Evolutionary conservation across 1,284 basidiomycete genomes (phyloP).

Genomic region (Marasmius fiardii): DNA sequence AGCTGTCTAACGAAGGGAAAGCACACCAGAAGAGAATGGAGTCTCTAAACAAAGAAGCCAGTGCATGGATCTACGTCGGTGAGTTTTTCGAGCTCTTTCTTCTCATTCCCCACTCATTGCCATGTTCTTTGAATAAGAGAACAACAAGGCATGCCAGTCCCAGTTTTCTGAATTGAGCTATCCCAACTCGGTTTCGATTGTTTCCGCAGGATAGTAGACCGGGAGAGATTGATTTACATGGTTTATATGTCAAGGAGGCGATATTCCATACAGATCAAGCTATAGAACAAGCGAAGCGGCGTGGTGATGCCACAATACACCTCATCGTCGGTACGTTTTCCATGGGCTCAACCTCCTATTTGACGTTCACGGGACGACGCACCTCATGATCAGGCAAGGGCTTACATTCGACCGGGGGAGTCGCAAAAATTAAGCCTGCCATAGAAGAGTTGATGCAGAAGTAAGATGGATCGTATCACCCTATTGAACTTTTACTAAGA

Average conservation of each 20-base stretch:
- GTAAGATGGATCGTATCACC: conserved; percentile 34
- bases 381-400: conserved; percentile 72
- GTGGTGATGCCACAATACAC: conserved; percentile 69
- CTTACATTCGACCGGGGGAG: conserved; percentile 77
- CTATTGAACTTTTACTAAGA: neutral
- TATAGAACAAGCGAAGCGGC: conserved; percentile 63
- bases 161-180: no score
- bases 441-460: conserved; percentile 86
- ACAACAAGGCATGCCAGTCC: conserved; percentile 59
- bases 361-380: conserved; percentile 1
- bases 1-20: conserved; percentile 83
- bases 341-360: neutral
- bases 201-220: conserved; percentile 54
- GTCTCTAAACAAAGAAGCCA: conserved; percentile 79
- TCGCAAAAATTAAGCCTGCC: conserved; percentile 91
- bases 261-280: conserved; percentile 67
- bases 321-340: conserved; percentile 78
- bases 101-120: neutral
- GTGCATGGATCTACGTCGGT: conserved; percentile 88
- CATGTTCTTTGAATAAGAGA: conserved; percentile 49
- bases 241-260: conserved; percentile 93
- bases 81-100: conserved; percentile 16
- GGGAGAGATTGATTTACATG: conserved; percentile 87
- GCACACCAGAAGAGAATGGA: conserved; percentile 80
- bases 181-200: no score